Percentiles rank a stretch among this genome's conserved stretches.
These are phyloP conservation scores for Suhomyces anneliseae DNA, from an alignment of 1,139 yeast genomes.

Conservation along the genomic window DNA sequence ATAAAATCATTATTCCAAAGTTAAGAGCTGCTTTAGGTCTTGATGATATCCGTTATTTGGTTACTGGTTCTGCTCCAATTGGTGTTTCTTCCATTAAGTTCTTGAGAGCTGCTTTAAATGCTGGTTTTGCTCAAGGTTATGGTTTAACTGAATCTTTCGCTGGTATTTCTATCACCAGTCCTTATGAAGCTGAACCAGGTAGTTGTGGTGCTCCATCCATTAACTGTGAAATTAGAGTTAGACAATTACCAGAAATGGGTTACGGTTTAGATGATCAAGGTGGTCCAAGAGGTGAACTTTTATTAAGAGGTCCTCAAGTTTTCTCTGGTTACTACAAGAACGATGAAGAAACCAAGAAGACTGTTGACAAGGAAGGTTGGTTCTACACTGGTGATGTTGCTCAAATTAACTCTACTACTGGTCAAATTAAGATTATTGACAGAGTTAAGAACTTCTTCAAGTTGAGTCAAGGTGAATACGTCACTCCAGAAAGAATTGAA, in stretches of 20 bases:
- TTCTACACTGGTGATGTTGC: slow-evolving; percentile 31
- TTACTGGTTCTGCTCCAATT: slow-evolving; percentile 78
- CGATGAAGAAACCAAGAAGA: slow-evolving; percentile 24
- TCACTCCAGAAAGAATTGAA: slow-evolving; percentile 28
- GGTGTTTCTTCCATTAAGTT: slow-evolving; percentile 59
- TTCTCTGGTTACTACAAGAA: slow-evolving; percentile 26
- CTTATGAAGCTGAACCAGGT: slow-evolving; percentile 52
- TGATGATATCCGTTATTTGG: slow-evolving; percentile 42
- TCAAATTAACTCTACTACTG: slow-evolving; percentile 15
- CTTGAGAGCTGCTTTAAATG: slow-evolving; percentile 59
- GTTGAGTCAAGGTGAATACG: slow-evolving; percentile 31
- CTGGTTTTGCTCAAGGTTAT: slow-evolving; percentile 69
- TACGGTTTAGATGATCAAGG: slow-evolving; percentile 45
- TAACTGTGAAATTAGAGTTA: slow-evolving; percentile 56
- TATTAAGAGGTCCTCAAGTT: slow-evolving; percentile 28
- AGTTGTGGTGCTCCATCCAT: slow-evolving; percentile 62
- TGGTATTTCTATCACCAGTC: slow-evolving; percentile 49
- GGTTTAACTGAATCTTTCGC: slow-evolving; percentile 79
- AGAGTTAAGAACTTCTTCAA: slow-evolving; percentile 32
- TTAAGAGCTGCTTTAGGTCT: slow-evolving; percentile 60
- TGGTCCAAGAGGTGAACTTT: slow-evolving; percentile 29
- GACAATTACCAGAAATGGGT: slow-evolving; percentile 69
- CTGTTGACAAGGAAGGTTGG: slow-evolving; percentile 26
- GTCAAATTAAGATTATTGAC: slow-evolving; percentile 24
- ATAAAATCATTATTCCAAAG: slow-evolving; percentile 49